A percentile compares a stretch with the other conserved stretches of the same genome.
Evolutionary conservation across 257 asterid genomes (phyloP).

Genomic region (Plantago elongata): DNA sequence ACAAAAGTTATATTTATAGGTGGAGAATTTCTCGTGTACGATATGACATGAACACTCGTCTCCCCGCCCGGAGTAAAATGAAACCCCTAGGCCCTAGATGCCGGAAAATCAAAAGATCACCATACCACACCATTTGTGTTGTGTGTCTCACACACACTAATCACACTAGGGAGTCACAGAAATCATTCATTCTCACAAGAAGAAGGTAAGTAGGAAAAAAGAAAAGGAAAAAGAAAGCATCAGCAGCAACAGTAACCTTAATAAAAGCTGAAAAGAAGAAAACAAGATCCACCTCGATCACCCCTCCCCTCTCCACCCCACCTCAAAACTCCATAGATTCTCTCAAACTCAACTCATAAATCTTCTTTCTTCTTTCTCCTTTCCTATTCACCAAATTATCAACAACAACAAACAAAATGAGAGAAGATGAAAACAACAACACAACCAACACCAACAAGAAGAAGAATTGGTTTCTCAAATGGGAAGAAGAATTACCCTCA

Average conservation of each 20-base stretch:
- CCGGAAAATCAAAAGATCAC: conserved; percentile 20
- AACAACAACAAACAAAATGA: conserved; percentile 37
- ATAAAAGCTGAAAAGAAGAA: conserved; percentile 63
- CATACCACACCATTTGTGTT: not conserved
- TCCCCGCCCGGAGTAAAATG: conserved; percentile 9
- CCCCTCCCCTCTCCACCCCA: conserved; percentile 32
- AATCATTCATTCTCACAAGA: conserved; percentile 1
- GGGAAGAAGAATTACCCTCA: conserved; percentile 80
- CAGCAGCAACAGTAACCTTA: conserved; percentile 37
- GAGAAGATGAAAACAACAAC: conserved; percentile 59
- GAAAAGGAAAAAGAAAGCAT: conserved; percentile 24
- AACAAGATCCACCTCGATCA: conserved; percentile 89
- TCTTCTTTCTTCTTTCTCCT: not conserved
- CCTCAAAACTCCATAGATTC: conserved; percentile 5
- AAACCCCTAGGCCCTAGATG: conserved; percentile 22
- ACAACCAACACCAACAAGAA: no score
- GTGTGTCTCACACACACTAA: no score
- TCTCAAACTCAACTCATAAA: not conserved
- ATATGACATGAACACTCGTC: no score
- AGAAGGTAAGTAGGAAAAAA: conserved; percentile 26
- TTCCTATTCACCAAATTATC: no score
- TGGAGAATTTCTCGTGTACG: no score
- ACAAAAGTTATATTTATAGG: not conserved
- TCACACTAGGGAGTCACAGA: no score
- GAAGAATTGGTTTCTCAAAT: conserved; percentile 59